Percentiles rank a stretch among this genome's conserved stretches.
Evolutionary conservation across 768 basidiomycete genomes (phyloP).

Genomic region (Kwoniella newhampshirensis): DNA sequence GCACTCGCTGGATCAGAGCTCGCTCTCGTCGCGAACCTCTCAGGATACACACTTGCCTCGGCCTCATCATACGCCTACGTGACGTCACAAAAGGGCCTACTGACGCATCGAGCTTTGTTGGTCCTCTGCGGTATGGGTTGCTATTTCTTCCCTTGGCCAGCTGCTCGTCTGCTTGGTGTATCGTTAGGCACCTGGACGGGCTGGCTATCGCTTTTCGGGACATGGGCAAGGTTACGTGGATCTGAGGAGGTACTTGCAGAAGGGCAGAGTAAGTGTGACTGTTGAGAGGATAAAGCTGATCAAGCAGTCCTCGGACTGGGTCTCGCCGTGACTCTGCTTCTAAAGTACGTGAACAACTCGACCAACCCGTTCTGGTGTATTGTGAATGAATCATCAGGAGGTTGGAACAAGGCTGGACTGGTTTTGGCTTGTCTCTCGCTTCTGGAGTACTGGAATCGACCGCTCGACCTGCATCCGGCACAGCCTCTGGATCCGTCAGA

Average conservation of each 20-base stretch:
- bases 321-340: slow-evolving; percentile 64
- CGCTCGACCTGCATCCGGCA: slow-evolving; percentile 24
- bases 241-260: slow-evolving; percentile 37
- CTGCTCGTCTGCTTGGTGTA: slow-evolving; percentile 60
- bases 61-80: slow-evolving; percentile 58
- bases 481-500: slow-evolving; percentile 12
- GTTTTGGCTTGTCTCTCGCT: slow-evolving; percentile 63
- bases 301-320: slow-evolving; percentile 65
- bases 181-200: slow-evolving; percentile 60
- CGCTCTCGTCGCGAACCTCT: slow-evolving; percentile 68
- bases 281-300: slow-evolving; percentile 4
- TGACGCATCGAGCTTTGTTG: slow-evolving; percentile 59
- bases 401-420: slow-evolving; percentile 70
- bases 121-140: slow-evolving; percentile 56
- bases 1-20: slow-evolving; percentile 74
- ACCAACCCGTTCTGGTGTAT: slow-evolving; percentile 88
- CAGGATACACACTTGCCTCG: slow-evolving; percentile 65
- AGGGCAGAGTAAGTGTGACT: slow-evolving; percentile 39
- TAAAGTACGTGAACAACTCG: slow-evolving; percentile 74
- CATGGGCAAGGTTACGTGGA: slow-evolving; percentile 59
- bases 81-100: slow-evolving; percentile 59
- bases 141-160: slow-evolving; percentile 59
- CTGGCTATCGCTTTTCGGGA: slow-evolving; percentile 59
- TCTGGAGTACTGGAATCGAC: slow-evolving; percentile 55
- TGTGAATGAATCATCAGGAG: slow-evolving; percentile 64